phyloP scores from a whole-genome alignment of 345 rosid genomes.

The Streptanthus diversifolius region DNA sequence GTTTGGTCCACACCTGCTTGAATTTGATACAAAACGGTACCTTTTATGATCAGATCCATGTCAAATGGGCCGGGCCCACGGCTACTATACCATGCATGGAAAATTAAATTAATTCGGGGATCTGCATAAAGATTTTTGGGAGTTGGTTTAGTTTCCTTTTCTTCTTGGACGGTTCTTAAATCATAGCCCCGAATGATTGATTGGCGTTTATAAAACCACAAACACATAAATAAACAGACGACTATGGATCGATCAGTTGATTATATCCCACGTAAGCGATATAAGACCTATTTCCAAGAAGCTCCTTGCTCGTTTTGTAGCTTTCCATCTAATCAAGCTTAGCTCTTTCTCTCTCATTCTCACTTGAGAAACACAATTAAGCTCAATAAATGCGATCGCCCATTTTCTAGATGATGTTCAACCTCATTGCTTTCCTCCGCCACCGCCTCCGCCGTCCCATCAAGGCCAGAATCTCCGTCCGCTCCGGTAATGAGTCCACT shows the following conservation, averaged over 20 bases:
- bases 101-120: not conserved
- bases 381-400: conserved; percentile 22
- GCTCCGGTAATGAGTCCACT: conserved; percentile 12
- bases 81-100: not conserved
- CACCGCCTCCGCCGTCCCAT: conserved; percentile 59
- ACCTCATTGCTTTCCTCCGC: conserved; percentile 56
- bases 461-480: conserved; percentile 44
- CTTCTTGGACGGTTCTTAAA: not conserved
- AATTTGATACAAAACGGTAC: too few relatives aligned
- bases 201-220: not conserved
- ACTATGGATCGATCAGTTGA: not conserved
- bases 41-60: not conserved
- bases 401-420: conserved; percentile 47
- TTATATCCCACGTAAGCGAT: conserved; percentile 11
- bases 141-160: conserved; percentile 25
- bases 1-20: not conserved
- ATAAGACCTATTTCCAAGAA: conserved; percentile 20
- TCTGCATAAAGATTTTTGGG: not conserved
- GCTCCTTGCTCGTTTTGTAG: conserved; percentile 1
- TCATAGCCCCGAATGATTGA: conserved; percentile 1
- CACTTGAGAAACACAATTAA: not conserved
- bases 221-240: not conserved
- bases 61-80: not conserved
- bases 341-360: not conserved
- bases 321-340: not conserved